phyloP scores from a whole-genome alignment of 345 rosid species.

The Limnanthes douglasii region DNA sequence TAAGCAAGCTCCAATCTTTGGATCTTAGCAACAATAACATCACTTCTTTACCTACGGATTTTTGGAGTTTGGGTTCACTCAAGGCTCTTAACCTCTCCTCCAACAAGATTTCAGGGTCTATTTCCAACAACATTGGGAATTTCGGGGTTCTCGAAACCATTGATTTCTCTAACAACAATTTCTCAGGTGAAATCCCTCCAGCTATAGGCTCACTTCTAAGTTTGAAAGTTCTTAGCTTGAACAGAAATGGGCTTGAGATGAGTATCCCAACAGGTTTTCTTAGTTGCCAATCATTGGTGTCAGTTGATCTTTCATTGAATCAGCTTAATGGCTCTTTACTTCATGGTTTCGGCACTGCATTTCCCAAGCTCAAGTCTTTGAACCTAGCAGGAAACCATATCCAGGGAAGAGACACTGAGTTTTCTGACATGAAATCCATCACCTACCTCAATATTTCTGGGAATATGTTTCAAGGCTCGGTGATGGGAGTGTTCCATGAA shows the following conservation, averaged over 20 bases:
- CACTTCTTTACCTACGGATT: constrained; percentile 70
- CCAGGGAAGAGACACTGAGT: constrained; percentile 34
- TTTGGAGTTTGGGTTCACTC: constrained; percentile 73
- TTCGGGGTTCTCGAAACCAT: constrained; percentile 57
- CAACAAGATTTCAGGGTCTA: constrained; percentile 61
- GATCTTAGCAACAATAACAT: constrained; percentile 82
- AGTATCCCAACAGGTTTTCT: constrained; percentile 43
- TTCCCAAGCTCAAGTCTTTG: constrained; percentile 48
- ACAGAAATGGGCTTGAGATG: constrained; percentile 38
- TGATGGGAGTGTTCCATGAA: constrained; percentile 29
- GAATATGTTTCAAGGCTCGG: constrained; percentile 57
- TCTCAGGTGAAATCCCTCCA: constrained; percentile 72
- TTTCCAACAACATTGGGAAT: constrained; percentile 65
- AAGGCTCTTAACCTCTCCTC: constrained; percentile 51
- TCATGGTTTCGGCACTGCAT: constrained; percentile 57
- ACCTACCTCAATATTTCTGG: constrained; percentile 50
- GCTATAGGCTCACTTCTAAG: constrained; percentile 36
- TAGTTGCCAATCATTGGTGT: constrained; percentile 36
- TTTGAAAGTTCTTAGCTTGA: constrained; percentile 51
- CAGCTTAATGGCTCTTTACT: constrained; percentile 61
- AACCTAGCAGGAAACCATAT: constrained; percentile 62
- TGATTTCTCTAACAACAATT: constrained; percentile 60
- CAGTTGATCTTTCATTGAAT: constrained; percentile 59
- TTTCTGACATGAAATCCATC: constrained; percentile 38
- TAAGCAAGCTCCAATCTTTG: constrained; percentile 54